A percentile compares a stretch with the other conserved stretches of the same genome.
These are phyloP conservation scores for Phylloporus sp. DNA, from an alignment of 768 basidiomycete species.

Conservation along the genomic window DNA sequence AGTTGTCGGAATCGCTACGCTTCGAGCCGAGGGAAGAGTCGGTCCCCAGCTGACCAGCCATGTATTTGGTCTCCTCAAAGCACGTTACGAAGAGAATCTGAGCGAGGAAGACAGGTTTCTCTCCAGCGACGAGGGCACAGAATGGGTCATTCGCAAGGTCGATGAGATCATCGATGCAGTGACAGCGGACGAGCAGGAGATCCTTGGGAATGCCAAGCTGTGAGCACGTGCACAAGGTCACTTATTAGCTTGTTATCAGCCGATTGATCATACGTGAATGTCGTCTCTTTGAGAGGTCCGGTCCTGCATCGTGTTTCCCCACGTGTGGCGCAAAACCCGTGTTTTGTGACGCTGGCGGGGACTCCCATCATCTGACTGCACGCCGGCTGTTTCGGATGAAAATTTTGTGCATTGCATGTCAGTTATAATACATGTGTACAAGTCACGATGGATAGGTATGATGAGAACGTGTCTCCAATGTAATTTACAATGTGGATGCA, in stretches of 20 bases:
- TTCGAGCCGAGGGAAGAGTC: constrained; percentile 80
- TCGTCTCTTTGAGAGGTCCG: constrained; percentile 17
- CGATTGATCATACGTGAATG: constrained; percentile 26
- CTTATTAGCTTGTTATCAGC: constrained; percentile 28
- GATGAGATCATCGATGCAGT: constrained; percentile 78
- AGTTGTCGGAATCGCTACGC: constrained; percentile 77
- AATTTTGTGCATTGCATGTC: constrained; percentile 26
- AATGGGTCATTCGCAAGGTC: constrained; percentile 82
- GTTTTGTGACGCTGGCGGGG: constrained; percentile 20
- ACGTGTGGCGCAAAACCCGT: constrained; percentile 31
- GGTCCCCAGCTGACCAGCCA: constrained; percentile 86
- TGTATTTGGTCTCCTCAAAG: constrained; percentile 86
- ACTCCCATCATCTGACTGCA: constrained; percentile 18
- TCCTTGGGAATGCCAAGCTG: constrained; percentile 54
- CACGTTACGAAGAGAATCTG: constrained; percentile 53
- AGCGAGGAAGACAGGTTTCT: constrained; percentile 76
- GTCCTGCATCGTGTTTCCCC: constrained; percentile 29
- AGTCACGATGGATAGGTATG: constrained; percentile 26
- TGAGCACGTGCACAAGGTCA: constrained; percentile 34
- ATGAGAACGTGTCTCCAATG: constrained; percentile 25
- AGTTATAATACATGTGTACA: constrained; percentile 30
- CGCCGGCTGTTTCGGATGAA: constrained; percentile 20
- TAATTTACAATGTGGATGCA: constrained; percentile 31
- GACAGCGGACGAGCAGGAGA: constrained; percentile 38
- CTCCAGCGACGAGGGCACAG: constrained; percentile 78